Conservation (phyloP, 2,329 filamentous ascomycete genomes). For the Hymenoscyphus infarciens region DNA sequence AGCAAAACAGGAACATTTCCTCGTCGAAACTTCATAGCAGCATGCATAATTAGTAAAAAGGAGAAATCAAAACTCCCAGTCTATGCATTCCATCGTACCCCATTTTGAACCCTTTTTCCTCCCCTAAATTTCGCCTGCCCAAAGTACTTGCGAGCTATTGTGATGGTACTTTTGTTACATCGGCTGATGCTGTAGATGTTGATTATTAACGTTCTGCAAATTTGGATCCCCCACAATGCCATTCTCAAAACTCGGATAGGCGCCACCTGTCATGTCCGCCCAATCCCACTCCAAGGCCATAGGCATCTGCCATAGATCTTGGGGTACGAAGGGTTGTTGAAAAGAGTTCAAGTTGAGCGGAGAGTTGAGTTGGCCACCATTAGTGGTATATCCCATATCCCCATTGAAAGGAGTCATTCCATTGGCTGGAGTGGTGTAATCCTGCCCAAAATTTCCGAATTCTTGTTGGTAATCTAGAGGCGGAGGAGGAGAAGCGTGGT, state of each 20-base stretch:
- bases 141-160: neutral
- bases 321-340: constrained; percentile 84
- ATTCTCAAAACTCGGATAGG: constrained; percentile 62
- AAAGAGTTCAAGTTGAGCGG: constrained; percentile 47
- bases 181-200: constrained; percentile 28
- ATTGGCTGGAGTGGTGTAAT: constrained; percentile 27
- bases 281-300: constrained; percentile 85
- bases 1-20: neutral
- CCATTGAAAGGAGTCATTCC: constrained; percentile 29
- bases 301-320: constrained; percentile 91
- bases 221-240: constrained; percentile 38
- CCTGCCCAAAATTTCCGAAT: constrained; percentile 25
- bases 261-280: constrained; percentile 64
- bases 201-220: constrained; percentile 25
- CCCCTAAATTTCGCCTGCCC: neutral
- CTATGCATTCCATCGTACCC: neutral
- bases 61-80: constrained; percentile 2
- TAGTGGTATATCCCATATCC: constrained; percentile 28
- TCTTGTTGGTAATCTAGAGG: constrained; percentile 16
- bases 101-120: neutral
- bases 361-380: constrained; percentile 31
- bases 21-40: neutral
- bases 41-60: neutral
- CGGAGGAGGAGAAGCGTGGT: constrained; percentile 21
- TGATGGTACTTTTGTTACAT: constrained; percentile 11